Evolutionary conservation across 441 rosid genomes (phyloP).

Genomic region (Bruguiera hainesii): DNA sequence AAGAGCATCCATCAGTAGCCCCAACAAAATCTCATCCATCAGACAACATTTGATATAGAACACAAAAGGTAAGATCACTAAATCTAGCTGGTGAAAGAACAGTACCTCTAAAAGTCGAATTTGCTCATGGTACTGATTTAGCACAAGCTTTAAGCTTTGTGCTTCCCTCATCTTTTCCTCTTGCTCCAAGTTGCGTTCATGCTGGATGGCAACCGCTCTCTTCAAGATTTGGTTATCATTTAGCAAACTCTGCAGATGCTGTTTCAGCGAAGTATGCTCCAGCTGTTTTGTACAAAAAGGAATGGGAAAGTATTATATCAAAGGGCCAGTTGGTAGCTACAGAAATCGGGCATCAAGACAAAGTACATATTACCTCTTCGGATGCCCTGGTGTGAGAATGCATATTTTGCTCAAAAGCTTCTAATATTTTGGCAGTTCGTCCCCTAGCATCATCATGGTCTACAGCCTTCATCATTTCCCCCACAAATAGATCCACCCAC

Average conservation of each 20-base stretch:
- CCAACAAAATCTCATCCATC: too few species aligned
- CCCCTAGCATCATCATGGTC: conserved; percentile 41
- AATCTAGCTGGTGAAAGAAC: too few species aligned
- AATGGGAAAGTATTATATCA: background rate
- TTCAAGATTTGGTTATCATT: conserved; percentile 49
- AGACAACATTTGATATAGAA: too few species aligned
- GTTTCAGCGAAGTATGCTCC: conserved; percentile 38
- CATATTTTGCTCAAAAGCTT: conserved; percentile 35
- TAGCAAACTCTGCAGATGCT: conserved; percentile 36
- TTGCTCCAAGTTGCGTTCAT: conserved; percentile 40
- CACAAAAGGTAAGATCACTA: too few species aligned
- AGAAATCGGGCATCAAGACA: background rate
- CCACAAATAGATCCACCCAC: conserved; percentile 54
- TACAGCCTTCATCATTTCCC: conserved; percentile 43
- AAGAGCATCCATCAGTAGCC: too few species aligned
- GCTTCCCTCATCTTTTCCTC: conserved; percentile 45
- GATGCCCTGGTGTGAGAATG: conserved; percentile 26
- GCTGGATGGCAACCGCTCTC: conserved; percentile 46
- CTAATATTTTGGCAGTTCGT: conserved; percentile 39
- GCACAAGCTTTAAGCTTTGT: conserved; percentile 34
- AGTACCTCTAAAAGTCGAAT: conserved; percentile 15
- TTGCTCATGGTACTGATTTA: conserved; percentile 50
- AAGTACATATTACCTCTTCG: conserved; percentile 28
- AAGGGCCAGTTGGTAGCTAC: background rate
- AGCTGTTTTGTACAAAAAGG: conserved; percentile 24